Percentiles rank a stretch among this genome's conserved stretches.
phyloP scores from a whole-genome alignment of 1,139 yeast species.

The Blastobotrys indianensis region DNA sequence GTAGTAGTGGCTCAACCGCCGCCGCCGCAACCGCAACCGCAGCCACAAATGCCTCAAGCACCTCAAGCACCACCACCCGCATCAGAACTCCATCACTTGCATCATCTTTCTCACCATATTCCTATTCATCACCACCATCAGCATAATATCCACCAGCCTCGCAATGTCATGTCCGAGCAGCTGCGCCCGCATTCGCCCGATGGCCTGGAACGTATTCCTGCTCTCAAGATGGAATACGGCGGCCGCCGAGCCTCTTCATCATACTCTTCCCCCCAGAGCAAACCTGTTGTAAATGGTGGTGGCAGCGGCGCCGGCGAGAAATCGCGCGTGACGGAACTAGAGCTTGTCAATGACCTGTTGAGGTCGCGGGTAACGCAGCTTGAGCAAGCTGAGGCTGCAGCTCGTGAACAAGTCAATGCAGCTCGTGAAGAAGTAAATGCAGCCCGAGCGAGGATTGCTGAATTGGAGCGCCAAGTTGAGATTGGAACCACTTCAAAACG shows the following conservation, averaged over 20 bases:
- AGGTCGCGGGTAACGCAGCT: slow-evolving; percentile 73
- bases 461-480: slow-evolving; percentile 13
- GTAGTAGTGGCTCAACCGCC: slow-evolving; percentile 8
- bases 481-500: slow-evolving; percentile 20
- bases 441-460: slow-evolving; percentile 24
- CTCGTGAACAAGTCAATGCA: slow-evolving; percentile 24
- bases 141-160: slow-evolving; percentile 4
- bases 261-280: slow-evolving; percentile 1
- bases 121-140: not conserved
- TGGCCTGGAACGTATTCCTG: slow-evolving; percentile 31
- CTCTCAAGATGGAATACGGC: slow-evolving; percentile 20
- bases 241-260: not conserved
- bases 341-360: slow-evolving; percentile 79
- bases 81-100: too few species aligned
- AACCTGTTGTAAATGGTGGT: not conserved
- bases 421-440: slow-evolving; percentile 25
- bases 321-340: slow-evolving; percentile 55
- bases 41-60: slow-evolving; percentile 18
- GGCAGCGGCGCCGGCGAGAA: slow-evolving; percentile 1
- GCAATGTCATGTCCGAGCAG: slow-evolving; percentile 31
- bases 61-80: not conserved
- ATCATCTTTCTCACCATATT: not conserved
- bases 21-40: slow-evolving; percentile 24
- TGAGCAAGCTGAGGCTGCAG: slow-evolving; percentile 56
- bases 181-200: slow-evolving; percentile 31